A percentile compares a stretch with the other conserved stretches of the same genome.
Evolutionary conservation across 768 basidiomycete genomes (phyloP).

Genomic region (Chalciporus piperatus): DNA sequence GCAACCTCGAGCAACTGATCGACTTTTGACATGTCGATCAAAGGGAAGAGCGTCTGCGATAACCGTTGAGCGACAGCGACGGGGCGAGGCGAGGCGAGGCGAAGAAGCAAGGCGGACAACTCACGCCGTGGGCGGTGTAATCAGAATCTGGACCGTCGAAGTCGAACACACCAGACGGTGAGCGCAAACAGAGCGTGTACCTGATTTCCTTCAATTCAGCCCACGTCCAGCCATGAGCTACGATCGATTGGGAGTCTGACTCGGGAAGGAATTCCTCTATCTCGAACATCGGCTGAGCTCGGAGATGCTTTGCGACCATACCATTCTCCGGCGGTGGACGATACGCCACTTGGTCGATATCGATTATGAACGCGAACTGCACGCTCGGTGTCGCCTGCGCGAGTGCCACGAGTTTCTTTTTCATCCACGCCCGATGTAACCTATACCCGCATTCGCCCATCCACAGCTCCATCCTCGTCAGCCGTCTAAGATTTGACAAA

Average conservation of each 20-base stretch:
- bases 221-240: neutral
- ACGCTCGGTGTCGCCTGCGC: neutral
- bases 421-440: neutral
- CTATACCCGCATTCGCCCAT: neutral
- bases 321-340: neutral
- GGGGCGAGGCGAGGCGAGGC: too few relatives aligned
- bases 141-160: neutral
- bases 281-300: neutral
- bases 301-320: neutral
- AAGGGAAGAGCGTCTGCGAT: neutral
- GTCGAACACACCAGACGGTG: neutral
- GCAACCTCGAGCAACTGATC: neutral
- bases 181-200: neutral
- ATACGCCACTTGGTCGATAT: neutral
- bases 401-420: neutral
- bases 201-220: neutral
- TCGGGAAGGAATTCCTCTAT: neutral
- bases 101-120: neutral
- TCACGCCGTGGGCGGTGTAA: neutral
- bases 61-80: neutral
- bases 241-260: neutral
- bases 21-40: neutral
- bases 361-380: neutral
- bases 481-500: neutral
- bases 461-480: neutral